Conservation (phyloP, 257 asterid genomes). For the Scutellaria baicalensis region DNA sequence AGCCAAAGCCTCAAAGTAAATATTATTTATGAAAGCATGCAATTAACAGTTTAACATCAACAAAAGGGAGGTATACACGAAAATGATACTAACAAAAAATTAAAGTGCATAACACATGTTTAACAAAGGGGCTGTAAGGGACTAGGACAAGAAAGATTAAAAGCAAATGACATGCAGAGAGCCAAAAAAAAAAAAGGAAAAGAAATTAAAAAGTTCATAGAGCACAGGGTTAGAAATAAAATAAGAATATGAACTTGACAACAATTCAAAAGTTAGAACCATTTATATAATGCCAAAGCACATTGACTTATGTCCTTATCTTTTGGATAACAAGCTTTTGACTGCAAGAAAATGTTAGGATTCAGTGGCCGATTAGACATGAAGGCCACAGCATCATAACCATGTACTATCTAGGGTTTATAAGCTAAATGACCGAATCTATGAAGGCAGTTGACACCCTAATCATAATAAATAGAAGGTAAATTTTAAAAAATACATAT, state of each 20-base stretch:
- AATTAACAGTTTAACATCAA: background rate
- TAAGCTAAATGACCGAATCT: background rate
- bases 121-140: background rate
- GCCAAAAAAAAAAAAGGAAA: background rate
- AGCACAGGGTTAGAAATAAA: too few species aligned
- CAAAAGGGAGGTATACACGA: background rate
- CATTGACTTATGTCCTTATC: background rate
- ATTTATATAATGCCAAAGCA: background rate
- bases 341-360: background rate
- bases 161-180: background rate
- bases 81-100: background rate
- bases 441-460: background rate
- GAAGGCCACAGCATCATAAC: background rate
- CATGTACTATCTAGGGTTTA: background rate
- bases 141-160: background rate
- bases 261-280: background rate
- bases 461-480: background rate
- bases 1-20: background rate
- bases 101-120: background rate
- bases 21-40: background rate
- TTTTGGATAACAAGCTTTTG: conserved; percentile 9
- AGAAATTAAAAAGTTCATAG: too few species aligned
- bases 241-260: too few species aligned
- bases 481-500: background rate
- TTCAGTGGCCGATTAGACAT: background rate